phyloP scores from a whole-genome alignment of 2,329 filamentous ascomycete species.

The Zopfia rhizophila region DNA sequence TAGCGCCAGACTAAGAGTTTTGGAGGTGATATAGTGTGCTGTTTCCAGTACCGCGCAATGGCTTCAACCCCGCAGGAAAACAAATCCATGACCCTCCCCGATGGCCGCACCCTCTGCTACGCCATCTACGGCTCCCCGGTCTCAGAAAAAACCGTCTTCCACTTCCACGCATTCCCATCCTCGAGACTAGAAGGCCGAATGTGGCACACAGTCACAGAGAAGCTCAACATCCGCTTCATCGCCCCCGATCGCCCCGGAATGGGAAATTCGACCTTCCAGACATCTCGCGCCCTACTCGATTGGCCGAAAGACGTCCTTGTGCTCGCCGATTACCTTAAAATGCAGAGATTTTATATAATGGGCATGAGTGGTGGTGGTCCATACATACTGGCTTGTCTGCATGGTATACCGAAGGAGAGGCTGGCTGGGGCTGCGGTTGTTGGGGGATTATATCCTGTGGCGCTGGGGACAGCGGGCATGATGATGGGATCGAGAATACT shows the following conservation, averaged over 20 bases:
- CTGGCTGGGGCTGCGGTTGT: conserved; percentile 37
- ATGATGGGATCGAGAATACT: conserved; percentile 31
- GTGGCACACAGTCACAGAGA: conserved; percentile 45
- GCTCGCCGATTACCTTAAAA: conserved; percentile 53
- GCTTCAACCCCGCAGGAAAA: conserved; percentile 26
- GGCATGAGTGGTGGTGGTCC: conserved; percentile 61
- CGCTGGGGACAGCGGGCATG: conserved; percentile 41
- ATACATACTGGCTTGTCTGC: conserved; percentile 60
- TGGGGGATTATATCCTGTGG: conserved; percentile 37
- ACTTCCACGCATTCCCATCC: conserved; percentile 57
- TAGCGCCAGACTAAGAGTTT: too few relatives aligned
- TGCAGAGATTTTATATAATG: conserved; percentile 56
- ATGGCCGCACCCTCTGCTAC: conserved; percentile 56
- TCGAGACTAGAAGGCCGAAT: conserved; percentile 55
- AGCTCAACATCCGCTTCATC: conserved; percentile 53
- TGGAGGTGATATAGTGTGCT: too few relatives aligned
- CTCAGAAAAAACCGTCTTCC: conserved; percentile 54
- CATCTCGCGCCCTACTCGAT: conserved; percentile 51
- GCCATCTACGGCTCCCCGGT: conserved; percentile 56
- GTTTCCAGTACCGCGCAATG: too few relatives aligned
- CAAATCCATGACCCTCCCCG: conserved; percentile 37
- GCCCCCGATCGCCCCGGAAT: conserved; percentile 57
- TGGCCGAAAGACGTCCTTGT: conserved; percentile 56
- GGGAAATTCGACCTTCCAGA: conserved; percentile 54
- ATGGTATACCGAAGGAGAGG: conserved; percentile 44